Base-by-base conservation (phyloP, 1,284 basidiomycete genomes). In the Malassezia vespertilionis region DNA sequence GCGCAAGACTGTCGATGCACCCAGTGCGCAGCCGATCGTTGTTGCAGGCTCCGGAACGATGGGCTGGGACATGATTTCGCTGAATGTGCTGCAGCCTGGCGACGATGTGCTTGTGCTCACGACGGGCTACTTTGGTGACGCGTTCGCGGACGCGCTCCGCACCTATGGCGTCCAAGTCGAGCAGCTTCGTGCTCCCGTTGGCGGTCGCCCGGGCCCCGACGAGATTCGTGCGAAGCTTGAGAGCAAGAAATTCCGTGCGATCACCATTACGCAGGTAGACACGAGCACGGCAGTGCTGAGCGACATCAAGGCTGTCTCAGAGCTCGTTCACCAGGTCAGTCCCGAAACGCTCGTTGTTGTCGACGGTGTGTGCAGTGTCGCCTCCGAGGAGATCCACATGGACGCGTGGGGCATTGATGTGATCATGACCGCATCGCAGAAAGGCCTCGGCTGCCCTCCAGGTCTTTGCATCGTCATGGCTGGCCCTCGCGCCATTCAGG, bases 281-380 rank as follows among this genome's bases (percentile, higher is more conserved):
- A 69, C 67, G 18, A 63, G 59, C 26, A 61, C 64, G 76, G 84
- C 78, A 52, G 91, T 97, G 10, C 78, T 97, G 34, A 86, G 86
- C 22, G 79, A 91, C 63, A 82, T 84, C 37, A 82, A 84, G 65
- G 79, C 78, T 30, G 80, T 96, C 58, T 80, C 82, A 18, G 79
- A 81, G 56, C 77, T 82, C 4, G 84, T 91, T 45, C 79, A 78
- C 63, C 76, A 78, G 36, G 78, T 86, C 58, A 88, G 86, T 2
- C 91, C 93, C 4, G 80, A 86, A 26, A 86, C 89, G 1, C 76
- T 97, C 52, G 75, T 95, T 44, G 77, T 87, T 17, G 76, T 91
- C 48, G 91, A 97, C 69, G 87, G 81, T 33, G 93, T 97, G 23
- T 97, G 93, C 75, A 83, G 88, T 6, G 89, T 96, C 11, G 91